Evolutionary conservation across 305 asterid species (phyloP).

Genomic region (Coffea humblotiana): DNA sequence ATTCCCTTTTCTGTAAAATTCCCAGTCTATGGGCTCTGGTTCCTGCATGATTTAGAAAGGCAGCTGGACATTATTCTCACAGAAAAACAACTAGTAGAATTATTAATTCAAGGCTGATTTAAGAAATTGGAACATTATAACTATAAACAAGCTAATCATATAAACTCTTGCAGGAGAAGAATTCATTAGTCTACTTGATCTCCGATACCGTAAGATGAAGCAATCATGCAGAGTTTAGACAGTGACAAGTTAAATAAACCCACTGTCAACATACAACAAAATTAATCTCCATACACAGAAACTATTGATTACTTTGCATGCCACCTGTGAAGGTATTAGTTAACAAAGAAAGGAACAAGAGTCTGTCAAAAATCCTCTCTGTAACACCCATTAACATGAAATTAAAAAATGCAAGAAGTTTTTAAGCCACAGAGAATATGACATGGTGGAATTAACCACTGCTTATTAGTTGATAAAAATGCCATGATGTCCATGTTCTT

Average conservation of each 20-base stretch:
- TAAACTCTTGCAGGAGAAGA: not conserved
- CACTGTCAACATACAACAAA: not conserved
- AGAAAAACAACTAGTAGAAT: not conserved
- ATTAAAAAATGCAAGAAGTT: not conserved
- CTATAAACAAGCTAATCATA: not conserved
- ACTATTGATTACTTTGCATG: not conserved
- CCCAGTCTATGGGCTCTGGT: slow-evolving; percentile 94
- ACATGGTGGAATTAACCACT: not conserved
- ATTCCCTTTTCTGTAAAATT: slow-evolving; percentile 81
- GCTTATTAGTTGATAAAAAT: not conserved
- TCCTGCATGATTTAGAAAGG: slow-evolving; percentile 48
- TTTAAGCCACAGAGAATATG: too few species aligned
- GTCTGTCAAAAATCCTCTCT: not conserved
- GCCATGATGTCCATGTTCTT: not conserved
- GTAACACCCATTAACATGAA: not conserved
- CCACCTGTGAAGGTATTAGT: not conserved
- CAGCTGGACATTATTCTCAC: slow-evolving; percentile 2
- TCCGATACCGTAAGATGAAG: not conserved
- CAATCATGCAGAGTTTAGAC: not conserved
- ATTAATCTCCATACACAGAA: not conserved
- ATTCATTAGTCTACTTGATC: not conserved
- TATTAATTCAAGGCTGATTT: not conserved
- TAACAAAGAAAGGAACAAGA: not conserved
- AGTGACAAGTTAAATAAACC: not conserved
- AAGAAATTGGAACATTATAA: not conserved